A percentile compares a stretch with the other conserved stretches of the same genome.
These are phyloP conservation scores for Priceomyces melissophilus DNA, from an alignment of 805 yeast species.

Conservation along the genomic window DNA sequence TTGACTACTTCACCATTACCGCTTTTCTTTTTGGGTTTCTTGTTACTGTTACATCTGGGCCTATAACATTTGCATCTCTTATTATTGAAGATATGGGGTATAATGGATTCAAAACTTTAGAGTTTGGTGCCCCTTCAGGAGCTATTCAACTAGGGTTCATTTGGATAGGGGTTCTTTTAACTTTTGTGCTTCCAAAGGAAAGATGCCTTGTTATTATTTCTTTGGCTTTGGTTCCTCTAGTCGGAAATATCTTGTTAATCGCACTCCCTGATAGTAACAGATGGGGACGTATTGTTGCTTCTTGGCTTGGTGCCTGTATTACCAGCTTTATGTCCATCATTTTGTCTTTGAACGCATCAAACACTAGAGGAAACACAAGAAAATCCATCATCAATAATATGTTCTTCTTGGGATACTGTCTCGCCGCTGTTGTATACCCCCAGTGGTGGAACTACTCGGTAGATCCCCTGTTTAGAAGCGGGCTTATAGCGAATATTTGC, in stretches of 20 bases:
- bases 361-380: constrained; percentile 13
- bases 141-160: constrained; percentile 22
- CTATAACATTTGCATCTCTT: constrained; percentile 18
- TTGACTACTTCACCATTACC: constrained; percentile 13
- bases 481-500: constrained; percentile 18
- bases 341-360: constrained; percentile 9
- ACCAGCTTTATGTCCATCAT: constrained; percentile 12
- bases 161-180: constrained; percentile 18
- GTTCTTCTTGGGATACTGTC: constrained; percentile 14
- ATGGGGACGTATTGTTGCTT: constrained; percentile 17
- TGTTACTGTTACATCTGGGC: constrained; percentile 16
- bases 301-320: constrained; percentile 13
- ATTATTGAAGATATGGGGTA: constrained; percentile 11
- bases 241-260: constrained; percentile 16
- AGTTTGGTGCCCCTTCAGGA: constrained; percentile 25
- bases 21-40: constrained; percentile 12
- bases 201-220: constrained; percentile 14
- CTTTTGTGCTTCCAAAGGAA: constrained; percentile 16
- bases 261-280: constrained; percentile 10
- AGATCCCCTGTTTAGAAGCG: constrained; percentile 13
- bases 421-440: constrained; percentile 14
- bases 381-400: constrained; percentile 10
- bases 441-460: constrained; percentile 17
- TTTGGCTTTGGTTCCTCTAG: constrained; percentile 16
- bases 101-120: constrained; percentile 15